phyloP scores from a whole-genome alignment of 768 basidiomycete genomes.

The Lactarius sanguifluus region DNA sequence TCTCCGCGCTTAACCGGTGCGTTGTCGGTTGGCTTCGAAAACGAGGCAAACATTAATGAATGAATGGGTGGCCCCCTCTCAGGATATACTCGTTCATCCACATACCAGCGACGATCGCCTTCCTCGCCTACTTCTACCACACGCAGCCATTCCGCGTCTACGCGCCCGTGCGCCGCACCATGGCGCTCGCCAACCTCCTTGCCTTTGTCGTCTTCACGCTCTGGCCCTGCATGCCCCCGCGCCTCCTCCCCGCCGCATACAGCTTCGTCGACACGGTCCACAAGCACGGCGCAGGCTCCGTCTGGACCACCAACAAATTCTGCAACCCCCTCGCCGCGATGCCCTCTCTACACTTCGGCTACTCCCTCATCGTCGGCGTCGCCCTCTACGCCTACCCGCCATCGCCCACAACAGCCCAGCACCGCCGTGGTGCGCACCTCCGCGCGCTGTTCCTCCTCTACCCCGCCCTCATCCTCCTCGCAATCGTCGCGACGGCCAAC shows the following conservation, averaged over 20 bases:
- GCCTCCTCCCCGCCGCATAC: slow-evolving; percentile 20
- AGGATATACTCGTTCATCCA: slow-evolving; percentile 23
- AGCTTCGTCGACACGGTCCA: slow-evolving; percentile 26
- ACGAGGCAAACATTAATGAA: not conserved
- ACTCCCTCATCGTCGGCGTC: slow-evolving; percentile 23
- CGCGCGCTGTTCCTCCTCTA: slow-evolving; percentile 21
- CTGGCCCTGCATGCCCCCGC: slow-evolving; percentile 27
- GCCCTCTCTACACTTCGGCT: slow-evolving; percentile 24
- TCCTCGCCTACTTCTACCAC: slow-evolving; percentile 20
- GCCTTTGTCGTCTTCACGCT: slow-evolving; percentile 24
- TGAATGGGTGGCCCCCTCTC: no score
- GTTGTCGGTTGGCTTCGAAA: not conserved
- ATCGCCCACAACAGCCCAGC: not conserved
- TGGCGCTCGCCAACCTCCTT: slow-evolving; percentile 22
- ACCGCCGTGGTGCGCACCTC: not conserved
- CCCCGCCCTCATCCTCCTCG: slow-evolving; percentile 20
- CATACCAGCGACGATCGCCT: slow-evolving; percentile 22
- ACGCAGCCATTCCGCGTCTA: slow-evolving; percentile 10
- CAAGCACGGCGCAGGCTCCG: slow-evolving; percentile 16
- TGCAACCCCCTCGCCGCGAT: slow-evolving; percentile 25
- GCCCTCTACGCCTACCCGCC: slow-evolving; percentile 13
- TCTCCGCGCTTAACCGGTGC: slow-evolving; percentile 18
- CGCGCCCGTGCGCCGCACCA: slow-evolving; percentile 20
- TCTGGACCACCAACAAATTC: slow-evolving; percentile 26
- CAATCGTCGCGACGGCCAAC: slow-evolving; percentile 24